Conservation (phyloP, 306 rosid species). For the Medicago truncatula region MtrunA17r5.0-ANR NC_053042.1:42496501-42497000, state of each 20-base stretch:
- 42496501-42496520: slow-evolving; percentile 64
- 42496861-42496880: slow-evolving; percentile 90
- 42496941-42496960: slow-evolving; percentile 28
- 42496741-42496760: not conserved
- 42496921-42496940: slow-evolving; percentile 72
- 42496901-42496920: slow-evolving; percentile 84
- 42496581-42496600: slow-evolving; percentile 42
- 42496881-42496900: slow-evolving; percentile 68
- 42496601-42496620: not conserved
- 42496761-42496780: slow-evolving; percentile 80
- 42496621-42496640: not conserved
- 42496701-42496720: too few species aligned
- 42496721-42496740: too few species aligned
- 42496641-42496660: not conserved
- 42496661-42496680: too few species aligned
- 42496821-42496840: slow-evolving; percentile 93
- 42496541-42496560: slow-evolving; percentile 69
- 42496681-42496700: too few species aligned
- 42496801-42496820: slow-evolving; percentile 87
- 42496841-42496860: slow-evolving; percentile 87
- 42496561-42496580: slow-evolving; percentile 72
- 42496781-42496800: slow-evolving; percentile 78
- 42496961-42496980: not conserved
- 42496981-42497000: not conserved
- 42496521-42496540: slow-evolving; percentile 67